phyloP scores from a whole-genome alignment of 2,329 filamentous ascomycete species.

The Fusarium floridanum region DNA sequence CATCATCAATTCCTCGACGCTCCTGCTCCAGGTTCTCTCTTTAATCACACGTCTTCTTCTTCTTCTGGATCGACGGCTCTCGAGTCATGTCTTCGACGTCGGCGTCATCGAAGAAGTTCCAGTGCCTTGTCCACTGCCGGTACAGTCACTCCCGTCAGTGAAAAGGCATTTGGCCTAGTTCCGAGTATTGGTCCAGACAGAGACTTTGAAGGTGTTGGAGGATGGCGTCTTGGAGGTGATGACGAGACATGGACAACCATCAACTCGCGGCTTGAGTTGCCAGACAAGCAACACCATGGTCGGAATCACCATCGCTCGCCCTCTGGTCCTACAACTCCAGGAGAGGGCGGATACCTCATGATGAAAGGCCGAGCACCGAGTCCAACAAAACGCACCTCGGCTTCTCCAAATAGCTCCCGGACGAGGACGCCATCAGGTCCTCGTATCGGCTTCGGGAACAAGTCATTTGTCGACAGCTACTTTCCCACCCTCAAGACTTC shows the following conservation, averaged over 20 bases:
- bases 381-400: slow-evolving; percentile 43
- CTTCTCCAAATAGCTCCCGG: slow-evolving; percentile 62
- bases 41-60: slow-evolving; percentile 16
- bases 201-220: slow-evolving; percentile 71
- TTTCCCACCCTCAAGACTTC: slow-evolving; percentile 54
- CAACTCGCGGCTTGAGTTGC: slow-evolving; percentile 65
- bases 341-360: slow-evolving; percentile 58
- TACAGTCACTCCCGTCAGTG: slow-evolving; percentile 50
- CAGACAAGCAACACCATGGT: slow-evolving; percentile 54
- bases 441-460: slow-evolving; percentile 49
- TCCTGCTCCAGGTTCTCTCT: slow-evolving; percentile 15
- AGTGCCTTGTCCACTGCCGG: slow-evolving; percentile 52
- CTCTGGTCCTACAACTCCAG: slow-evolving; percentile 56
- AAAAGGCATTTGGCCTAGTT: slow-evolving; percentile 56
- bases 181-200: slow-evolving; percentile 65
- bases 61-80: slow-evolving; percentile 38
- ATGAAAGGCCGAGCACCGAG: slow-evolving; percentile 57
- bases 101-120: slow-evolving; percentile 52
- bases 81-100: slow-evolving; percentile 39
- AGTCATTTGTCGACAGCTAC: slow-evolving; percentile 55
- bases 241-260: slow-evolving; percentile 66
- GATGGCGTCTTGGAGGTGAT: slow-evolving; percentile 64
- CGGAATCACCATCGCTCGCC: slow-evolving; percentile 60
- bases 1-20: slow-evolving; percentile 24
- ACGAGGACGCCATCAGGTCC: slow-evolving; percentile 62